Conservation (phyloP, 768 basidiomycete genomes). For the Clathrus columnatus region DNA sequence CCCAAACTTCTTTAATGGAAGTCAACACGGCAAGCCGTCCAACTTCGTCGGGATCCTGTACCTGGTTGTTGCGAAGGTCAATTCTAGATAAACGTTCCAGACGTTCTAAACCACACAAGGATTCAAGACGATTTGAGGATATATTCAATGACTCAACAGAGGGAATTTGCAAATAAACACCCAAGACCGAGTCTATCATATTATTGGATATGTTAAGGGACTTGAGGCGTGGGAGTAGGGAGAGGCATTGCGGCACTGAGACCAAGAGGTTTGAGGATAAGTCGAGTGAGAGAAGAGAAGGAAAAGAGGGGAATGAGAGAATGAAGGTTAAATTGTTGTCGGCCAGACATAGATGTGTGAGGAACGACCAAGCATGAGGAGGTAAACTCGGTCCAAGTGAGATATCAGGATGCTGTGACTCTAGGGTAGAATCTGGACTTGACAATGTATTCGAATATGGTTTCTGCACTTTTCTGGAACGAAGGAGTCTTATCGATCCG, state of each 20-base stretch:
- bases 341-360: constrained; percentile 66
- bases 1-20: constrained; percentile 70
- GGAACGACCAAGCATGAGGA: constrained; percentile 57
- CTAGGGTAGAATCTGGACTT: constrained; percentile 45
- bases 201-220: constrained; percentile 96
- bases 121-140: constrained; percentile 80
- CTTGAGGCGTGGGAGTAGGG: constrained; percentile 64
- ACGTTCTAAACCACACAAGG: constrained; percentile 93
- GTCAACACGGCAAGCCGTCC: constrained; percentile 75
- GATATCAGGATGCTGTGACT: constrained; percentile 29
- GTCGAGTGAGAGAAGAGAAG: constrained; percentile 74
- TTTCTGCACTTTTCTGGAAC: constrained; percentile 30
- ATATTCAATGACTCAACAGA: constrained; percentile 74
- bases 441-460: constrained; percentile 23
- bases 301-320: constrained; percentile 61
- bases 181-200: constrained; percentile 92
- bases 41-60: constrained; percentile 80
- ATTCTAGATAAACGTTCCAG: constrained; percentile 74
- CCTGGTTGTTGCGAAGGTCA: constrained; percentile 70
- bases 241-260: constrained; percentile 73
- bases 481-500: constrained; percentile 37
- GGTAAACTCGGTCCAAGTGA: constrained; percentile 28
- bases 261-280: constrained; percentile 87
- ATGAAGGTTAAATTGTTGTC: constrained; percentile 79
- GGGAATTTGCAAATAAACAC: constrained; percentile 75